Evolutionary conservation across 495 filamentous ascomycete genomes (phyloP).

Genomic region (Trichocladium uniseriatum): DNA sequence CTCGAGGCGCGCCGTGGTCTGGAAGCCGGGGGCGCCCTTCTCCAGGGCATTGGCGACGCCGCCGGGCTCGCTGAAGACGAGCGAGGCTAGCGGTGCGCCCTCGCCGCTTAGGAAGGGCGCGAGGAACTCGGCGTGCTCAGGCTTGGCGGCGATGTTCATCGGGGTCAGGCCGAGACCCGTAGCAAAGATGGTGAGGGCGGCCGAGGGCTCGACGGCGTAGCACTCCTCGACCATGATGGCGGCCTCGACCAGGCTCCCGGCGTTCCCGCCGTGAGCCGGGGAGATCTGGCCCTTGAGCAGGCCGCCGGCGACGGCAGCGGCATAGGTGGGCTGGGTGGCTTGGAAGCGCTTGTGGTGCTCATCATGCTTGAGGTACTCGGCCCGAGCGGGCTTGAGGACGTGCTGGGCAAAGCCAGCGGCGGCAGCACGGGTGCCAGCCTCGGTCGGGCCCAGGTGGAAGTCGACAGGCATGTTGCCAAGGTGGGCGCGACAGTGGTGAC

Average conservation of each 20-base stretch:
- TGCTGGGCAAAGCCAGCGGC: conserved; percentile 28
- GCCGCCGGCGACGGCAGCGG: conserved; percentile 31
- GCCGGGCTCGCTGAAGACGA: conserved; percentile 43
- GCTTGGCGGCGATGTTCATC: conserved; percentile 34
- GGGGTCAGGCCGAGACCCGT: conserved; percentile 44
- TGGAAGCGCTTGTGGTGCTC: conserved; percentile 35
- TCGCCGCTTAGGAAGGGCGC: conserved; percentile 39
- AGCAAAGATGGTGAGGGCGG: conserved; percentile 42
- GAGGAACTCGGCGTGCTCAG: conserved; percentile 37
- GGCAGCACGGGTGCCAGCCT: conserved; percentile 28
- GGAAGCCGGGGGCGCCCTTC: conserved; percentile 37
- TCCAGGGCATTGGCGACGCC: conserved; percentile 46
- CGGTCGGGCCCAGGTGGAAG: conserved; percentile 31
- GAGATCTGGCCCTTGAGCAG: conserved; percentile 43
- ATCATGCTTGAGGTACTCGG: conserved; percentile 25
- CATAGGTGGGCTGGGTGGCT: conserved; percentile 38
- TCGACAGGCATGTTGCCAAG: conserved; percentile 32
- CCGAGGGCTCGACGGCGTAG: conserved; percentile 40
- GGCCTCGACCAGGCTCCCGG: conserved; percentile 36
- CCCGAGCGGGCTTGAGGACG: conserved; percentile 29
- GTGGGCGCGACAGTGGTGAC: no score
- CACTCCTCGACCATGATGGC: conserved; percentile 46
- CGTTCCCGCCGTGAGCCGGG: conserved; percentile 34
- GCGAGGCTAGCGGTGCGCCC: conserved; percentile 39
- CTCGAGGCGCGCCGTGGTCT: conserved; percentile 40